These are phyloP conservation scores for Euclidium syriacum DNA, from an alignment of 345 rosid genomes.

Conservation along the genomic window DNA sequence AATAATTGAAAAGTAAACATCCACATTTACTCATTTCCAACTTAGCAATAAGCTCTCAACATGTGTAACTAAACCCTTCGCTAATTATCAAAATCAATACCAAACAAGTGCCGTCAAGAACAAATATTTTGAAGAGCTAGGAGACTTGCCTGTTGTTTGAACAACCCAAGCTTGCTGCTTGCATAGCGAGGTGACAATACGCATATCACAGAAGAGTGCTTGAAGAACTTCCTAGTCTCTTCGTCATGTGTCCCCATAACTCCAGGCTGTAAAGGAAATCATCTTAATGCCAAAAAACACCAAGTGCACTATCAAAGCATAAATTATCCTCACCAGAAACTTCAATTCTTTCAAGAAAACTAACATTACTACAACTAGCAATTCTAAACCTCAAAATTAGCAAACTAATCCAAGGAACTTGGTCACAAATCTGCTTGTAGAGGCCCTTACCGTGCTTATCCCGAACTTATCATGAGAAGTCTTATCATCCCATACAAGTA, in stretches of 20 bases:
- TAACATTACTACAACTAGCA: background rate
- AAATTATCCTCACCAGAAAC: background rate
- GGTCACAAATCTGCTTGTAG: background rate
- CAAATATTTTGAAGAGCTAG: background rate
- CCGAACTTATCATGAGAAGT: constrained; percentile 74
- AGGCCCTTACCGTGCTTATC: constrained; percentile 49
- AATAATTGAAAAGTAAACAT: background rate
- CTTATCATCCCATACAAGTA: constrained; percentile 91
- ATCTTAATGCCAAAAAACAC: background rate
- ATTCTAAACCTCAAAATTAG: background rate
- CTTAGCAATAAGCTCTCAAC: background rate
- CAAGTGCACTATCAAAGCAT: background rate
- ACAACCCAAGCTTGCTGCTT: constrained; percentile 71
- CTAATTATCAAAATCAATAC: background rate
- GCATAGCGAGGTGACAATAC: constrained; percentile 87
- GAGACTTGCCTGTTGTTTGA: constrained; percentile 77
- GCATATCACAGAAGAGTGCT: constrained; percentile 91
- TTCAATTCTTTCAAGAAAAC: background rate
- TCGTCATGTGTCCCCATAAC: constrained; percentile 93
- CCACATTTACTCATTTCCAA: background rate
- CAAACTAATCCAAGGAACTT: background rate
- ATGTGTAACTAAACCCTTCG: background rate
- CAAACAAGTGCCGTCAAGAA: background rate
- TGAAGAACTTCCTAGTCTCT: constrained; percentile 84
- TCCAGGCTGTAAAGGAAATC: constrained; percentile 57